Conservation (phyloP, 1,284 basidiomycete genomes). For the Psilocybe mexicana region DNA sequence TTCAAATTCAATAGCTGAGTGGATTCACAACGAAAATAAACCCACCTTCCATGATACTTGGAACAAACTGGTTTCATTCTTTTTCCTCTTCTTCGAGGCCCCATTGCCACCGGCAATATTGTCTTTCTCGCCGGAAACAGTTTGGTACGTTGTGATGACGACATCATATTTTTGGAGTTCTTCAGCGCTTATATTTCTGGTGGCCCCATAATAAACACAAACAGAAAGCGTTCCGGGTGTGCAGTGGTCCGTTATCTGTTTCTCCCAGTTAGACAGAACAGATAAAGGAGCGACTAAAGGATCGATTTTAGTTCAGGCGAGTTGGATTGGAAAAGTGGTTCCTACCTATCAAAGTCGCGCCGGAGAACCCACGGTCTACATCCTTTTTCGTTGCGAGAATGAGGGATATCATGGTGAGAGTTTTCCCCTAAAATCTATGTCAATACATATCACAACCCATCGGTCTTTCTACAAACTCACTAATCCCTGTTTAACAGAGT, state of each 20-base stretch:
- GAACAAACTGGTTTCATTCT: slow-evolving; percentile 56
- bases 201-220: slow-evolving; percentile 73
- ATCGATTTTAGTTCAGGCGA: slow-evolving; percentile 2
- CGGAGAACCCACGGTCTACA: slow-evolving; percentile 53
- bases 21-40: neutral
- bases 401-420: slow-evolving; percentile 77
- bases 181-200: slow-evolving; percentile 58
- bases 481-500: slow-evolving; percentile 35
- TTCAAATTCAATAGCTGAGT: neutral
- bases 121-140: slow-evolving; percentile 54
- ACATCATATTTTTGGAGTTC: slow-evolving; percentile 73
- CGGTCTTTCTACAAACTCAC: slow-evolving; percentile 24
- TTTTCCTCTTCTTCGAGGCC: slow-evolving; percentile 58
- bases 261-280: slow-evolving; percentile 89
- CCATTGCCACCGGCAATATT: slow-evolving; percentile 29
- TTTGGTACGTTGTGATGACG: slow-evolving; percentile 90
- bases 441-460: neutral
- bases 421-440: slow-evolving; percentile 65
- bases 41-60: slow-evolving; percentile 78
- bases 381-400: slow-evolving; percentile 76
- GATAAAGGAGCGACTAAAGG: slow-evolving; percentile 80
- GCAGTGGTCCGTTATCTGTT: slow-evolving; percentile 83
- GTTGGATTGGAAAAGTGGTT: neutral
- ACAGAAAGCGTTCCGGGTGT: slow-evolving; percentile 51
- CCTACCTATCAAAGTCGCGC: slow-evolving; percentile 75